Percentiles rank a stretch among this genome's conserved stretches.
phyloP scores from a whole-genome alignment of 208 protist species.

The Trypanosoma rangeli region DNA sequence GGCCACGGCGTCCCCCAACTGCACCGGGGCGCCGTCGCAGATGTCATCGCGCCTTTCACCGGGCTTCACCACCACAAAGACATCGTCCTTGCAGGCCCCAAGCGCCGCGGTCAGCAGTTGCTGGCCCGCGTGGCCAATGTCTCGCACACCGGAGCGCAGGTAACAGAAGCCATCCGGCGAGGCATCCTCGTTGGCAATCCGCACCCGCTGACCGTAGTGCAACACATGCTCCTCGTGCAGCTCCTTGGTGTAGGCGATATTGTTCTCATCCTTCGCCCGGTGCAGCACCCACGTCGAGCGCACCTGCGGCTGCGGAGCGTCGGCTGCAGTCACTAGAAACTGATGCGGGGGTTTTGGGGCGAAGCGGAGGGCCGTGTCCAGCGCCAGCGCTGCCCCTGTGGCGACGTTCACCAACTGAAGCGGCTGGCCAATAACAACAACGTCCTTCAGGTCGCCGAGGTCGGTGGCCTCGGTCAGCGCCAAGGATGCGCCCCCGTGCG shows the following conservation, averaged over 20 bases:
- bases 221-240: conserved; percentile 46
- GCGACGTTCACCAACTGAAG: conserved; percentile 52
- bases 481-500: not conserved
- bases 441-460: conserved; percentile 24
- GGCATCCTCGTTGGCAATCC: conserved; percentile 68
- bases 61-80: conserved; percentile 67
- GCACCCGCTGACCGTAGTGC: conserved; percentile 88
- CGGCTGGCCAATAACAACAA: conserved; percentile 55
- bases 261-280: conserved; percentile 69
- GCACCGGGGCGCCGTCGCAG: conserved; percentile 55
- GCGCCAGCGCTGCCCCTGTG: conserved; percentile 46
- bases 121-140: conserved; percentile 23
- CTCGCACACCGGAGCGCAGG: conserved; percentile 54
- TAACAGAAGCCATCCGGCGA: conserved; percentile 63
- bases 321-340: conserved; percentile 27
- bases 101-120: conserved; percentile 52
- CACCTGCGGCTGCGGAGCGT: conserved; percentile 35
- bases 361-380: conserved; percentile 35
- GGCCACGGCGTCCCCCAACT: conserved; percentile 68
- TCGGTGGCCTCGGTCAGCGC: conserved; percentile 39
- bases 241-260: conserved; percentile 53
- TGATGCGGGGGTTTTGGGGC: conserved; percentile 28
- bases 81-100: conserved; percentile 53
- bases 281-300: conserved; percentile 76
- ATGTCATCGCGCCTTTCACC: conserved; percentile 49